Conservation (phyloP, 768 basidiomycete genomes). For the Rhodosporidiobolus odoratus region DNA sequence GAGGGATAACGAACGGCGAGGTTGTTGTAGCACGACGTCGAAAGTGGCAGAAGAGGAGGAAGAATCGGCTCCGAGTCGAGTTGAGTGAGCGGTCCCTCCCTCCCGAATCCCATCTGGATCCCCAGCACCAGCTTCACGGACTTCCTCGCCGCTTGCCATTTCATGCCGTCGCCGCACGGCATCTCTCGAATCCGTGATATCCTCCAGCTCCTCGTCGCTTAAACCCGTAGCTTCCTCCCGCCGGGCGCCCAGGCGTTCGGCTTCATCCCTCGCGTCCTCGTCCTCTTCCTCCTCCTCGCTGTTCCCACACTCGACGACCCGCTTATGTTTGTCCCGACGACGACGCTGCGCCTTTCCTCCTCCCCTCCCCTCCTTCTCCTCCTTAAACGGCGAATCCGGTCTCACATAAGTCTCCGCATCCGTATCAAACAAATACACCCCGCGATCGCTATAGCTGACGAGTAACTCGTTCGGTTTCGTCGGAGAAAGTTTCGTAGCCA, state of each 20-base stretch:
- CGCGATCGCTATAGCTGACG: constrained; percentile 30
- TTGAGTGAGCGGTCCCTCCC: no score
- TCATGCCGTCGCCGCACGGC: not conserved
- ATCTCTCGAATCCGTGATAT: not conserved
- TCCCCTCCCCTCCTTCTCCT: not conserved
- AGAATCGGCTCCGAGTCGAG: not conserved
- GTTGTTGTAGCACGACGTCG: not conserved
- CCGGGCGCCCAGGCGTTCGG: not conserved
- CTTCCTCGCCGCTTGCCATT: not conserved
- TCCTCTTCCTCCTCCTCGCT: not conserved
- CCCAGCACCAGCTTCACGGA: not conserved
- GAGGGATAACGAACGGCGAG: no score
- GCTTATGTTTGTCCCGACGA: not conserved
- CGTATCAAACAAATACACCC: constrained; percentile 39
- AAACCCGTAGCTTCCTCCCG: not conserved
- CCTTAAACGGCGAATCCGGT: not conserved
- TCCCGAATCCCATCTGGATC: no score
- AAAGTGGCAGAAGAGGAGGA: not conserved
- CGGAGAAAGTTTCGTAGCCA: constrained; percentile 35
- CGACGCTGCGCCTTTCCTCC: not conserved
- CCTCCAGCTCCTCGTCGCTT: no score
- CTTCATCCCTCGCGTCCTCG: not conserved
- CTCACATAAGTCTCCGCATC: constrained; percentile 5
- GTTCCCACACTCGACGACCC: not conserved
- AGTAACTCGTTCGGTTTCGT: constrained; percentile 33